Percentiles rank a stretch among this genome's conserved stretches.
These are phyloP conservation scores for Auriculariales sp. DNA, from an alignment of 768 basidiomycete species.

Conservation along the genomic window DNA sequence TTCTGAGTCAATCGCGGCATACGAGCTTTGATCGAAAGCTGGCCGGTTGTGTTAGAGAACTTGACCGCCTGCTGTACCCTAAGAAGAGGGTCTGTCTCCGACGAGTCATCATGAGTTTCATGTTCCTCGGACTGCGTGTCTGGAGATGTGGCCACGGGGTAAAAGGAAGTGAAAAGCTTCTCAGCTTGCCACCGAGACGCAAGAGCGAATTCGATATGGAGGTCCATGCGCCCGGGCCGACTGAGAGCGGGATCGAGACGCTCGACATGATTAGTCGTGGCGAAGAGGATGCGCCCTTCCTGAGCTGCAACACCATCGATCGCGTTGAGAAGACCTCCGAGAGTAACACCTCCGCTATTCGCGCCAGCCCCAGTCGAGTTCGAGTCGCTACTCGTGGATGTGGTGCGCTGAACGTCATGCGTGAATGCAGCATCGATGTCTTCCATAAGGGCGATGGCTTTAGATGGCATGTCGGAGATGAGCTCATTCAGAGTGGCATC, in stretches of 20 bases:
- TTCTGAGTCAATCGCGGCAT: constrained; percentile 25
- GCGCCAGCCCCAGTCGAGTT: neutral
- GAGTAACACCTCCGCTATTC: neutral
- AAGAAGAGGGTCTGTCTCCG: neutral
- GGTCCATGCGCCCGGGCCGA: constrained; percentile 56
- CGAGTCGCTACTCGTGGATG: neutral
- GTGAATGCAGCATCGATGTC: constrained; percentile 72
- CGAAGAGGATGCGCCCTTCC: constrained; percentile 71
- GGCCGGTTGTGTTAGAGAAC: too few species aligned
- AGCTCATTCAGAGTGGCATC: constrained; percentile 43
- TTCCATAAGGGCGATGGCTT: constrained; percentile 68
- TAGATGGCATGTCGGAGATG: constrained; percentile 48
- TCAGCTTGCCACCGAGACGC: constrained; percentile 54
- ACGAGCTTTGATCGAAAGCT: constrained; percentile 9
- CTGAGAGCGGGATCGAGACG: constrained; percentile 60
- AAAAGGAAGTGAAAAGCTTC: constrained; percentile 57
- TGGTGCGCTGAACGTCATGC: constrained; percentile 24
- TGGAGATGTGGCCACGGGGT: constrained; percentile 17
- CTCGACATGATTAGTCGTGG: constrained; percentile 62
- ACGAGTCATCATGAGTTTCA: neutral
- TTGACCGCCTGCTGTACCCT: too few species aligned
- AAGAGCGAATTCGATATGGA: neutral
- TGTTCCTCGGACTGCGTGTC: neutral
- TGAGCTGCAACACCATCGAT: constrained; percentile 67
- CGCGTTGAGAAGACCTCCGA: constrained; percentile 60